Conservation (phyloP, 2,329 filamentous ascomycete genomes). For the Phaeoacremonium minimum region DNA sequence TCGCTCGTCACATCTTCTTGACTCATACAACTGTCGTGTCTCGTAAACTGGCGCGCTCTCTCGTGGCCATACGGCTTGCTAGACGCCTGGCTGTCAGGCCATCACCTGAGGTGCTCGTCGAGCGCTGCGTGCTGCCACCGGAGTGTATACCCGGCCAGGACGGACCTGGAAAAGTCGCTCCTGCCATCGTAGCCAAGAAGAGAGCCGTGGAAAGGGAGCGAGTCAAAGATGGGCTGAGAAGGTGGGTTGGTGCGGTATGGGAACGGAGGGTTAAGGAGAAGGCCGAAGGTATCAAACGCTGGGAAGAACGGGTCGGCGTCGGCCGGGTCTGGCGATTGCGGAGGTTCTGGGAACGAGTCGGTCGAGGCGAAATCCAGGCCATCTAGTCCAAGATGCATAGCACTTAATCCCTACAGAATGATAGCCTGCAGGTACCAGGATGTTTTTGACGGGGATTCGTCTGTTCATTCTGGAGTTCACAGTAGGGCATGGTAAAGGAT, state of each 20-base stretch:
- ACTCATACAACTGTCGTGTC: constrained; percentile 63
- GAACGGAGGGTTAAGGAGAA: constrained; percentile 45
- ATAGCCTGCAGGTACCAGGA: too few species aligned
- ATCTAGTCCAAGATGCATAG: too few species aligned
- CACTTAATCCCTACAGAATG: too few species aligned
- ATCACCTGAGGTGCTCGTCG: constrained; percentile 54
- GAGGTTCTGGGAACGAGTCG: constrained; percentile 63
- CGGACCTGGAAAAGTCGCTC: constrained; percentile 41
- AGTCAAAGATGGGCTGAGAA: constrained; percentile 61
- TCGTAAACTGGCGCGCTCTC: constrained; percentile 56
- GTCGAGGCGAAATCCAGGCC: constrained; percentile 29
- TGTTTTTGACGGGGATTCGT: too few species aligned
- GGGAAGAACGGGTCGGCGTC: constrained; percentile 47
- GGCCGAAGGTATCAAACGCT: constrained; percentile 39
- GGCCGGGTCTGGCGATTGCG: constrained; percentile 58
- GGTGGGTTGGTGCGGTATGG: constrained; percentile 61
- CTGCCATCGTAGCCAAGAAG: constrained; percentile 57
- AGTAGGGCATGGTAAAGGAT: too few species aligned
- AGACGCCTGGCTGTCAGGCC: constrained; percentile 57
- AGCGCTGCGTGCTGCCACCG: constrained; percentile 59
- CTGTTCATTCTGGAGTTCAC: too few species aligned
- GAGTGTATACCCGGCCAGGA: constrained; percentile 52
- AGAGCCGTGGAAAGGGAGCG: constrained; percentile 61
- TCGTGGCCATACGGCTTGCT: constrained; percentile 62
- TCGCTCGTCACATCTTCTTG: constrained; percentile 61